Percentiles rank a stretch among this genome's conserved stretches.
phyloP scores from a whole-genome alignment of 257 asterid genomes.

The Sherardia arvensis region DNA sequence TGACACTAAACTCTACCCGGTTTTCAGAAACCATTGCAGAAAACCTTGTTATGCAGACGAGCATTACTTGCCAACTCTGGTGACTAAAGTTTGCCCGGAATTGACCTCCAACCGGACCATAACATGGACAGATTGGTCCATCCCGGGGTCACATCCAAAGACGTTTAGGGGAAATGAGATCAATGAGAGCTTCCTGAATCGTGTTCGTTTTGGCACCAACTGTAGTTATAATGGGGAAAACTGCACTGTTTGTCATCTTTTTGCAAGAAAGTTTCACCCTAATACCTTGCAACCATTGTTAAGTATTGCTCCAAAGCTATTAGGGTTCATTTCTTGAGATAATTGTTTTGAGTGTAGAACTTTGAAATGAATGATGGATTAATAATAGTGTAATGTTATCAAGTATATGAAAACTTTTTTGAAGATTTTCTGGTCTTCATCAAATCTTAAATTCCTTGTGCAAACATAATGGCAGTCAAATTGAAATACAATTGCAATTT shows the following conservation, averaged over 20 bases:
- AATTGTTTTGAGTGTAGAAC: no score
- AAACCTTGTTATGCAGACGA: slow-evolving; percentile 94
- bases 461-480: no score
- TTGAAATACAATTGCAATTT: no score
- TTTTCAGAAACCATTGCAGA: slow-evolving; percentile 45
- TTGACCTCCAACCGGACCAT: slow-evolving; percentile 45
- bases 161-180: slow-evolving; percentile 34
- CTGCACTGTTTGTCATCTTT: slow-evolving; percentile 50
- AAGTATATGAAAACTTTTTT: no score
- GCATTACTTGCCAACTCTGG: slow-evolving; percentile 72
- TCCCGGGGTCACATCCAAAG: slow-evolving; percentile 56
- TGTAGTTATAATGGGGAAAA: slow-evolving; percentile 45
- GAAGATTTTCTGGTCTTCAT: no score
- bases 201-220: slow-evolving; percentile 31
- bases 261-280: slow-evolving; percentile 80
- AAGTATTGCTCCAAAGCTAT: slow-evolving; percentile 38
- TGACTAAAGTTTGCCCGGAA: slow-evolving; percentile 37
- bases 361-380: no score
- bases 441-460: no score
- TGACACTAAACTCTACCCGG: slow-evolving; percentile 40
- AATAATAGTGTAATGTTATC: no score
- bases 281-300: slow-evolving; percentile 51
- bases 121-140: slow-evolving; percentile 78
- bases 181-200: slow-evolving; percentile 28
- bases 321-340: slow-evolving; percentile 20